Conservation (phyloP, 306 rosid genomes). For the Lupinus albus region DNA sequence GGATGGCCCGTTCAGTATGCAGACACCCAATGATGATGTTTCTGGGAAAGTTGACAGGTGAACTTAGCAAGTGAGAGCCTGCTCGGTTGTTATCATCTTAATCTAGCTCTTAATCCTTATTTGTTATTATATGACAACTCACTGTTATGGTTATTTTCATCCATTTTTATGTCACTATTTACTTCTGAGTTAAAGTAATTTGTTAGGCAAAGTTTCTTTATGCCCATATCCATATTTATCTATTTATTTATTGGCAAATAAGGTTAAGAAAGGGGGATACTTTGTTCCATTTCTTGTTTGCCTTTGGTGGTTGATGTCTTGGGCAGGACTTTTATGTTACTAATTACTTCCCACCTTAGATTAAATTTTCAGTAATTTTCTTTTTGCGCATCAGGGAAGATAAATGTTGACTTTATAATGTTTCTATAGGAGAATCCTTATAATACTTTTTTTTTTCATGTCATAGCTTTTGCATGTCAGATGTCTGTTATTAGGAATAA, state of each 20-base stretch:
- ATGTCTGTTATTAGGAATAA: conserved; percentile 28
- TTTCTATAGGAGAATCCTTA: neutral
- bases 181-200: neutral
- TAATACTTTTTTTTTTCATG: conserved; percentile 2
- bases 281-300: conserved; percentile 30
- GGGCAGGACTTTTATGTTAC: conserved; percentile 6
- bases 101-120: conserved; percentile 18
- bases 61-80: conserved; percentile 93
- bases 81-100: conserved; percentile 47
- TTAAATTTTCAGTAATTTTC: too few species aligned
- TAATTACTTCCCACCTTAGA: neutral
- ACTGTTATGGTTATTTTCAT: conserved; percentile 25
- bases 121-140: conserved; percentile 15
- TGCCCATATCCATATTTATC: conserved; percentile 31
- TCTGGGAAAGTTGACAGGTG: conserved; percentile 95
- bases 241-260: conserved; percentile 17
- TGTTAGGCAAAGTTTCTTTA: conserved; percentile 9
- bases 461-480: conserved; percentile 22
- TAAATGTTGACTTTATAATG: neutral
- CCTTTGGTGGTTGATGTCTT: conserved; percentile 26
- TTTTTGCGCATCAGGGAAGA: neutral
- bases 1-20: conserved; percentile 51
- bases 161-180: conserved; percentile 20
- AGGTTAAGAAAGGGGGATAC: conserved; percentile 4
- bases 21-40: conserved; percentile 55